Conservation (phyloP, 768 basidiomycete genomes). For the Hypholoma fasciculare region DNA sequence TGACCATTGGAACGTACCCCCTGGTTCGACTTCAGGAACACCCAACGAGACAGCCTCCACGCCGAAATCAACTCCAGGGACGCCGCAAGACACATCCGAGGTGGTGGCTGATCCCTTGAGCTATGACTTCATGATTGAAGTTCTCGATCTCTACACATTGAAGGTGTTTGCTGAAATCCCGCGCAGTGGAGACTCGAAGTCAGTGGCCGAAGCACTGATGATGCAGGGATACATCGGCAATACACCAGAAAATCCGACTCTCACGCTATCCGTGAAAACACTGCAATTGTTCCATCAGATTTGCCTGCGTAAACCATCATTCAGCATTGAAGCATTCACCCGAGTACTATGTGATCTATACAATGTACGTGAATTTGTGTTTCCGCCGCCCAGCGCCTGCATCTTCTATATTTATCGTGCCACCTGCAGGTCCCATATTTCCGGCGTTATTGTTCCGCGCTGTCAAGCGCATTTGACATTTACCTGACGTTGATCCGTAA, state of each 20-base stretch:
- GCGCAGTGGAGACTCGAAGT: background rate
- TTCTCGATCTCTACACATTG: slow-evolving; percentile 5
- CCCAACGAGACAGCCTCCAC: too few species aligned
- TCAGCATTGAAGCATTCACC: slow-evolving; percentile 25
- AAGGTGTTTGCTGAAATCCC: background rate
- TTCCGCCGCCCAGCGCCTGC: too few species aligned
- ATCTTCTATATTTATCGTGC: background rate
- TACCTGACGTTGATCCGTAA: slow-evolving; percentile 24
- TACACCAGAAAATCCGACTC: slow-evolving; percentile 5
- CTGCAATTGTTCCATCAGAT: slow-evolving; percentile 13
- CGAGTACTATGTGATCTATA: slow-evolving; percentile 26
- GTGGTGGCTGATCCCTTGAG: background rate
- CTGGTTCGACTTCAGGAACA: too few species aligned
- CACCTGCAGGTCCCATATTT: slow-evolving; percentile 25
- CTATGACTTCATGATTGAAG: slow-evolving; percentile 4
- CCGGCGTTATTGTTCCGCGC: slow-evolving; percentile 14
- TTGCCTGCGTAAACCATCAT: slow-evolving; percentile 13
- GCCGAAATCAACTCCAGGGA: background rate
- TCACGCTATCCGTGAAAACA: slow-evolving; percentile 8
- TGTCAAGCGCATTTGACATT: slow-evolving; percentile 33
- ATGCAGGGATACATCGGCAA: slow-evolving; percentile 6
- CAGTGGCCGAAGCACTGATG: slow-evolving; percentile 5
- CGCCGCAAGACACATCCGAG: background rate
- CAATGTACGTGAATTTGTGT: slow-evolving; percentile 7
- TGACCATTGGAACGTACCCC: too few species aligned